Conservation (phyloP, 2,329 filamentous ascomycete genomes). For the Ophiostoma perfectum region DNA sequence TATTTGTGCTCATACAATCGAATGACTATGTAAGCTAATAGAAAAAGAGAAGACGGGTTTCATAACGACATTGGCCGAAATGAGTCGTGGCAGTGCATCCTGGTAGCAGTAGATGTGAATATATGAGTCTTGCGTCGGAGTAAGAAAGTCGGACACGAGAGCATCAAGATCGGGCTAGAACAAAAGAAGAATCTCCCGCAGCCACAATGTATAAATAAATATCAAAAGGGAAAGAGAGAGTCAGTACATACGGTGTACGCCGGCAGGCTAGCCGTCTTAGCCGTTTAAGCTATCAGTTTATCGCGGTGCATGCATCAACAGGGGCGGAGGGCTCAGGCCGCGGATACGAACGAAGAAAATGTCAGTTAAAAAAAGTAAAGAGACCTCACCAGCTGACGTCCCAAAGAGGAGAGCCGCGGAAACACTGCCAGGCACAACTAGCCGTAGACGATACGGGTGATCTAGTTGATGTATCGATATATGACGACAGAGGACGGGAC, state of each 20-base stretch:
- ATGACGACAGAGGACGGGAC: background rate
- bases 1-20: background rate
- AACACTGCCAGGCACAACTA: background rate
- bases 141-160: no score
- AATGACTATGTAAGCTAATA: constrained; percentile 6
- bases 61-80: background rate
- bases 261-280: constrained; percentile 2
- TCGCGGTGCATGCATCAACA: background rate
- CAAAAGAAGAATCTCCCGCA: no score
- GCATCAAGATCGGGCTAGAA: no score
- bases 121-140: no score
- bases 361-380: no score
- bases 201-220: no score
- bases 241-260: background rate
- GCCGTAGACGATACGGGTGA: background rate
- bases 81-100: constrained; percentile 1
- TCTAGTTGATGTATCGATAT: background rate
- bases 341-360: no score
- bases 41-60: background rate
- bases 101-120: no score
- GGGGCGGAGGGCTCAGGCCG: background rate
- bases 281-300: constrained; percentile 6
- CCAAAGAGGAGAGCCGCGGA: no score
- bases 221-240: background rate
- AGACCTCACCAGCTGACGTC: no score